Evolutionary conservation across 2,329 filamentous ascomycete species (phyloP).

Genomic region (Shiraia bambusicola): DNA sequence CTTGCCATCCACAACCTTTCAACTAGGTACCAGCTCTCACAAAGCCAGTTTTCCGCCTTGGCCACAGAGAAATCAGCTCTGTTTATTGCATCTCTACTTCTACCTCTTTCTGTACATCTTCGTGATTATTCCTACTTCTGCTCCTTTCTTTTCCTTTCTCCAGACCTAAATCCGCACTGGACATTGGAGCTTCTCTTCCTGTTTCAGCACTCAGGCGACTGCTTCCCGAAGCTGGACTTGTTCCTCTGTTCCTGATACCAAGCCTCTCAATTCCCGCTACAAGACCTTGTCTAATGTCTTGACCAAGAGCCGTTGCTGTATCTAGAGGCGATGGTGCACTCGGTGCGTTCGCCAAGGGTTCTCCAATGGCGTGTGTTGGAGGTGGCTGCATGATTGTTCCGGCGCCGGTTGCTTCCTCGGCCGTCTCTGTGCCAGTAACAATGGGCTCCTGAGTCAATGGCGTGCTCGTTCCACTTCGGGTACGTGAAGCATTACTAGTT

Average conservation of each 20-base stretch:
- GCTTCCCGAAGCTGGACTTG: slow-evolving; percentile 18
- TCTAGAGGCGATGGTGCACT: slow-evolving; percentile 23
- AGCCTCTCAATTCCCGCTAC: slow-evolving; percentile 35
- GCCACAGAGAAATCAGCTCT: not conserved
- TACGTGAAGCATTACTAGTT: slow-evolving; percentile 27
- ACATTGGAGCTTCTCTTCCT: slow-evolving; percentile 9
- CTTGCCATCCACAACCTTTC: not conserved
- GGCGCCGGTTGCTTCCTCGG: slow-evolving; percentile 33
- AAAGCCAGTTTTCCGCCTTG: not conserved
- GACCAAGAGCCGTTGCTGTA: slow-evolving; percentile 30
- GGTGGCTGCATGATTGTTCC: slow-evolving; percentile 30
- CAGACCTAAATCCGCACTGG: slow-evolving; percentile 12
- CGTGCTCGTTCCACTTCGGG: slow-evolving; percentile 28
- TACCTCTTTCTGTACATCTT: slow-evolving; percentile 25
- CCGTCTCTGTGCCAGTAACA: slow-evolving; percentile 40
- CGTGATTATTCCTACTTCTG: slow-evolving; percentile 18
- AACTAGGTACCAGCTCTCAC: not conserved
- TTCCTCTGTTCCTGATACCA: slow-evolving; percentile 21
- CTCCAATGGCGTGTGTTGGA: slow-evolving; percentile 23
- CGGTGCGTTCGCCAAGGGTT: slow-evolving; percentile 9
- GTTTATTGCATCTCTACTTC: slow-evolving; percentile 42
- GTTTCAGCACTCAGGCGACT: slow-evolving; percentile 14
- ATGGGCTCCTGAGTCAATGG: slow-evolving; percentile 35
- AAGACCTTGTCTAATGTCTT: slow-evolving; percentile 35
- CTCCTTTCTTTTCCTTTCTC: slow-evolving; percentile 16